Base-by-base conservation (phyloP, 2,329 filamentous ascomycete species). In the Tolypocladium paradoxum region DNA sequence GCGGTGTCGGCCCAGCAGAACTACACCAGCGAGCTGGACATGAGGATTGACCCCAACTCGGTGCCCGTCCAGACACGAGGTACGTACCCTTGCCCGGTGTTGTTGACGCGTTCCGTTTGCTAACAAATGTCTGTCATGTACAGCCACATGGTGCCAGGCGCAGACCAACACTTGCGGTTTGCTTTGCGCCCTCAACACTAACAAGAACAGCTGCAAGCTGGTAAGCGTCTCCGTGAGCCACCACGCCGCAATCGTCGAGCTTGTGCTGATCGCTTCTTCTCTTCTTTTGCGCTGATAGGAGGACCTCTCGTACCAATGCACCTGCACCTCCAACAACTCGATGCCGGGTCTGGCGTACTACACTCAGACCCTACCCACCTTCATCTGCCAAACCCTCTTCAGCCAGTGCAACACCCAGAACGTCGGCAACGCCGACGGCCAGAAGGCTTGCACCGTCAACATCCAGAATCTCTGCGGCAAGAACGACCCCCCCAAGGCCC, bases 321-420 rank as follows among this genome's bases (percentile, higher is more conserved):
- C 65, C 18, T 82, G 79, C 70, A 51, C 62, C 35, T 60, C 65
- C 57, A 78, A 81, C 65, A 68, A 64, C 60, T 73, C 71, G 48
- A 68, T 70, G 7, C 77, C 78, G 16, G 76, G 74, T 54, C 72
- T 82, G 47, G 68, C 79, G 64, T 73, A 76, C 64, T 82, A 79
- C 68, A 60, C 56, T 49, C 73, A 80, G 69, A 79, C 77, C 3
- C 67, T 82, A 58, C 73, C 74, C 48, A 72, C 68, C 53, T 80
- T 76, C 61, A 73, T 79, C 61, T 83, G 79, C 71, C 29, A 73
- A 53, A 55, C 70, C 55, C 73, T 77, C 40, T 79, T 70, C 65
- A 56, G 61, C 29, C 66, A 75, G 55, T 83, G 79, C 68, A 78
- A 73, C 59, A 46, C 38, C 2, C 54, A 62, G 47, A 73, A 75